Percentiles rank a stretch among this genome's conserved stretches.
These are phyloP conservation scores for Pyricularia grisea DNA, from an alignment of 2,329 filamentous ascomycete genomes.

Conservation along the genomic window DNA sequence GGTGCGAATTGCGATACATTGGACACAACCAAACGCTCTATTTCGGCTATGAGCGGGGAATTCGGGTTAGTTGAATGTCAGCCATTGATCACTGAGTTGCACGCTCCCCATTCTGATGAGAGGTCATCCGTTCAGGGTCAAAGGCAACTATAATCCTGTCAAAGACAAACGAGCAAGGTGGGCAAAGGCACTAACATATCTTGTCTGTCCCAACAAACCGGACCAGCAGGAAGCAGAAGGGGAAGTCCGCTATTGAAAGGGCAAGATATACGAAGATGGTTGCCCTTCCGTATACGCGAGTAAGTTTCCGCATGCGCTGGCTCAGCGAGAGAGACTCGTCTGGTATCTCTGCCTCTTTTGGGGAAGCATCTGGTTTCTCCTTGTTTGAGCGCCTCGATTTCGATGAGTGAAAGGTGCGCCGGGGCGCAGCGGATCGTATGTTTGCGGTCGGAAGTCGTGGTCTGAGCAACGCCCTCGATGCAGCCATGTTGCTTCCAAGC, in stretches of 20 bases:
- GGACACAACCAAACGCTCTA: constrained; percentile 60
- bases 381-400: constrained; percentile 12
- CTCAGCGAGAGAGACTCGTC: constrained; percentile 44
- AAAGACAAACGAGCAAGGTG: neutral
- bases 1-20: constrained; percentile 50
- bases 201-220: constrained; percentile 72
- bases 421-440: constrained; percentile 3
- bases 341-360: neutral
- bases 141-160: neutral
- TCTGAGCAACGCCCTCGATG: neutral
- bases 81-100: neutral
- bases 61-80: neutral
- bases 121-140: neutral
- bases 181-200: constrained; percentile 51
- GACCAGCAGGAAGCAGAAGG: constrained; percentile 88
- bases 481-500: neutral
- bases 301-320: constrained; percentile 70
- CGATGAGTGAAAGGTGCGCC: constrained; percentile 19
- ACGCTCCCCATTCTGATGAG: neutral
- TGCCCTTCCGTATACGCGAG: constrained; percentile 88
- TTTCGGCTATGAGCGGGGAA: constrained; percentile 30
- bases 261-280: constrained; percentile 84
- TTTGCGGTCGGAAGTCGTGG: neutral
- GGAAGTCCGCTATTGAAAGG: constrained; percentile 81
- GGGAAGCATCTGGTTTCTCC: neutral